Percentiles rank a stretch among this genome's conserved stretches.
Conservation (phyloP, 768 basidiomycete species). For the Strobilomyces dryophilus region DNA sequence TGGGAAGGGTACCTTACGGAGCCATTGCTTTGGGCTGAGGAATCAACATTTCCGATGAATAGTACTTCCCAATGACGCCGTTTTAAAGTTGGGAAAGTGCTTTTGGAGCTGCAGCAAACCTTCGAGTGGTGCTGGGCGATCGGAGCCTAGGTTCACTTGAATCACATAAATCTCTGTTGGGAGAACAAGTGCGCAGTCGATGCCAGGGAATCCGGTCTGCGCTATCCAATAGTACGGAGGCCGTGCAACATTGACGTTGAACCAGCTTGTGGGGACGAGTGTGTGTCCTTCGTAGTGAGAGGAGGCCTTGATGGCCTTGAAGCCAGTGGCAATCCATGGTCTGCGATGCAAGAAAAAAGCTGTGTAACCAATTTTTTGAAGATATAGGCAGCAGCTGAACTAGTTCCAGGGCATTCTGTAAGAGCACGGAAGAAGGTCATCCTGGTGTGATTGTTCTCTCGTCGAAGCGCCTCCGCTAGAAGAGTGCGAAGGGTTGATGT, state of each 20-base stretch:
- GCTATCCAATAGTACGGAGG: no score
- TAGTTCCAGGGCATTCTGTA: neutral
- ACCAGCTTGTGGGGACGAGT: no score
- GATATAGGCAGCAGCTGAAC: neutral
- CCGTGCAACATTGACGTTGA: neutral
- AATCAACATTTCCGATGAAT: neutral
- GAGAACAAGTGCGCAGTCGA: neutral
- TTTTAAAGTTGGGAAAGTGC: neutral
- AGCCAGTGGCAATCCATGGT: neutral
- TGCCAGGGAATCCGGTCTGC: no score
- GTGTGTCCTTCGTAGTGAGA: no score
- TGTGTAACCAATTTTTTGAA: neutral
- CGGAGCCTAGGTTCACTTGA: neutral
- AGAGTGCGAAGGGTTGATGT: neutral
- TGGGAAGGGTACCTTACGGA: no score
- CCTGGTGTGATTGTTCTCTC: neutral
- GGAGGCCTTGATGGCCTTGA: neutral
- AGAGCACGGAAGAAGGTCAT: neutral
- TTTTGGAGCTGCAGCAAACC: neutral
- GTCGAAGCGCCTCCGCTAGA: neutral
- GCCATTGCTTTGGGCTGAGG: no score
- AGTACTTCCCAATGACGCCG: neutral
- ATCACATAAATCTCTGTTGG: neutral
- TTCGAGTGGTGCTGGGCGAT: neutral
- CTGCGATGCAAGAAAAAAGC: neutral